Evolutionary conservation across 768 basidiomycete genomes (phyloP), one percentile per base, ranked within the genome.

Genomic region (Kwoniella europaea): DNA sequence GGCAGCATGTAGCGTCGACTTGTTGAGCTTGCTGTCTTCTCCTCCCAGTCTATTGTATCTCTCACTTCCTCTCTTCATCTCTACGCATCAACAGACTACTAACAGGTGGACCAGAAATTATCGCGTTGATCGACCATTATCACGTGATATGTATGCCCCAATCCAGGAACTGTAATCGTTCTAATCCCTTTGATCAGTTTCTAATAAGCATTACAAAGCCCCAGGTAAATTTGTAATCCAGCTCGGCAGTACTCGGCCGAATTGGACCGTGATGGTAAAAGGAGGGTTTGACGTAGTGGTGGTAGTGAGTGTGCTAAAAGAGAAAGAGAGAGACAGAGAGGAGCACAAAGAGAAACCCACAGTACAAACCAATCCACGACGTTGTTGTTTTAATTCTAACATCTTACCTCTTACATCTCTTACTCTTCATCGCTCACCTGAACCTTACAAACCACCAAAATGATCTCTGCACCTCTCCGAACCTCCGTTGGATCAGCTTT

Each of bases 381-480:
- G 15, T 41, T 42, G 22, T 22, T 69, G 43, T 62, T 41, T 56
- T 29, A 22, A 29, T 46, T 46, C 20, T 44, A 7, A 10, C 9
- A 22, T 55, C 16, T 43, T 43, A 15, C 43, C 12, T 64, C 20
- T 42, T 56, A 15, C 16, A 4, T n/a, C 10, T 55, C 24, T 22
- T 58, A 20, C 42, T 61, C 58, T 53, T 54, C 56, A 54, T 53
- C 44, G 29, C 10, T 27, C 44, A n/a, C 24, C 50, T 12, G 10
- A 67, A 65, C 10, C 43, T 50, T 6, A 10, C 53, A 52, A 35
- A 60, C 22, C 52, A 27, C 55, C 46, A 68, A 63, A 63, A 77
- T 77, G 76, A 43, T 77, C 76, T 62, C 76, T 53, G 66, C 73
- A 42, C 63, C 76, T 22, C 53, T 77, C 24, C 61, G 73, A 59